Percentiles rank a stretch among this genome's conserved stretches.
Evolutionary conservation across 768 basidiomycete genomes (phyloP).

Genomic region (Leccinum arenicola): DNA sequence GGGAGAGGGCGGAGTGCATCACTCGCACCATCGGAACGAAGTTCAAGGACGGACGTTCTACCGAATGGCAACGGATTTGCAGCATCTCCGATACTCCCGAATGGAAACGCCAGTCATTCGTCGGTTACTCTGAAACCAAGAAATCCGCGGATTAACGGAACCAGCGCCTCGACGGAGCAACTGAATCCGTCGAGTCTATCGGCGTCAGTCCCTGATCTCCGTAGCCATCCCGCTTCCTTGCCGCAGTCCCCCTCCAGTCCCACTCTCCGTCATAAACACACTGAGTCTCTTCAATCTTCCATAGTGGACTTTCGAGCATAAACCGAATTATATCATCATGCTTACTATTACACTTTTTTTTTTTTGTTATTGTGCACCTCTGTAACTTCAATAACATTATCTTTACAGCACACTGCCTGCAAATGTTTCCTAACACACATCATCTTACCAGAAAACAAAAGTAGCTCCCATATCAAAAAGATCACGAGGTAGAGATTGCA

Average conservation of each 20-base stretch:
- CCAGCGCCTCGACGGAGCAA: conserved; percentile 5
- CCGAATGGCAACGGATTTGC: conserved; percentile 12
- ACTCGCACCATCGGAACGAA: conserved; percentile 31
- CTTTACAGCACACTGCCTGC: neutral
- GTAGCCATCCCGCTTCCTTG: conserved; percentile 11
- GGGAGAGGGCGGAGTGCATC: conserved; percentile 42
- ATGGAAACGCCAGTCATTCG: conserved; percentile 22
- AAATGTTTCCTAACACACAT: neutral
- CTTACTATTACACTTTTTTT: conserved; percentile 9
- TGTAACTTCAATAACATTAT: conserved; percentile 23
- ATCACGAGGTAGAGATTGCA: conserved; percentile 1
- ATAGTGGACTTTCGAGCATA: conserved; percentile 28
- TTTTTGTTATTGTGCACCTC: conserved; percentile 19
- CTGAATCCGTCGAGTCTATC: conserved; percentile 18
- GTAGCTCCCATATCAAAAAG: neutral
- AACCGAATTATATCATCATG: conserved; percentile 17
- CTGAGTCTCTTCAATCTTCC: conserved; percentile 13
- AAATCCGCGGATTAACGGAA: conserved; percentile 10
- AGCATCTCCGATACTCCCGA: conserved; percentile 15
- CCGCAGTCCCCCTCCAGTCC: conserved; percentile 11
- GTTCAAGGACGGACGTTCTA: conserved; percentile 13
- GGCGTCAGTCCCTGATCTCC: conserved; percentile 27
- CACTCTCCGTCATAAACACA: conserved; percentile 9
- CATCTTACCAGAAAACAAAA: neutral
- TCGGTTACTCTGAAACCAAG: conserved; percentile 23